Base-by-base conservation (phyloP, 2,329 filamentous ascomycete species). In the Colletotrichum gloeosporioides region DNA sequence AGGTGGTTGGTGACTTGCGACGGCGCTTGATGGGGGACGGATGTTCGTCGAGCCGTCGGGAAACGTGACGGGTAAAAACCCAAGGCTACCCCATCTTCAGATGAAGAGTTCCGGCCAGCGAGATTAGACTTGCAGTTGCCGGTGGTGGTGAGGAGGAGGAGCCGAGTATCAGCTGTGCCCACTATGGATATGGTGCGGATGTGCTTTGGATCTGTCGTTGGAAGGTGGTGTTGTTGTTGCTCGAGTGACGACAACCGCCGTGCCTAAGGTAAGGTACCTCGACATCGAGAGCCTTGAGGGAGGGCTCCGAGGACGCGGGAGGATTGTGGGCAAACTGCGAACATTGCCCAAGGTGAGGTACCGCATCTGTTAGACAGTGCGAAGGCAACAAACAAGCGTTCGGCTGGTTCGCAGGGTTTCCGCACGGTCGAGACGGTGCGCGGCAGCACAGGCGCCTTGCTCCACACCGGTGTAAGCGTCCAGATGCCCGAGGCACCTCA, bases 391-490 rank as follows among this genome's bases (percentile, higher is more conserved):
- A 31, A 31, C 27, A 32, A 34, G 59, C n/a, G 57, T 62, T 62
- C 16, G 57, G 25, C 29, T 31, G 57, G 57, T 29, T 32, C 32
- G 57, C 16, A 31, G 4, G 59, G 59, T 29, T 34, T 32, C 18
- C 18, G 59, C 59, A n/a, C 59, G 34, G 59, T 62, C 18, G 27
- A 32, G 22, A 74, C 66, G 59, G 59, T 74, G 72, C 34, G 15
- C n/a, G 7, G 22, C 32, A 31, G 34, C 29, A 53, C 25, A 32
- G 32, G 31, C 29, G 29, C 44, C 67, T n/a, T 57, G 67, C 34
- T 55, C 72, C 72, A 71, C 72, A 71, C 62, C 67, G 67, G 67
- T 74, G 72, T 71, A 61, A 49, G 67, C 34, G 27, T 27, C 59
- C 71, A 59, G 59, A 15, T 65, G 71, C 63, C 13, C 70, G n/a